Base-by-base conservation (phyloP, 768 basidiomycete genomes). In the Xanthoconium purpureum region DNA sequence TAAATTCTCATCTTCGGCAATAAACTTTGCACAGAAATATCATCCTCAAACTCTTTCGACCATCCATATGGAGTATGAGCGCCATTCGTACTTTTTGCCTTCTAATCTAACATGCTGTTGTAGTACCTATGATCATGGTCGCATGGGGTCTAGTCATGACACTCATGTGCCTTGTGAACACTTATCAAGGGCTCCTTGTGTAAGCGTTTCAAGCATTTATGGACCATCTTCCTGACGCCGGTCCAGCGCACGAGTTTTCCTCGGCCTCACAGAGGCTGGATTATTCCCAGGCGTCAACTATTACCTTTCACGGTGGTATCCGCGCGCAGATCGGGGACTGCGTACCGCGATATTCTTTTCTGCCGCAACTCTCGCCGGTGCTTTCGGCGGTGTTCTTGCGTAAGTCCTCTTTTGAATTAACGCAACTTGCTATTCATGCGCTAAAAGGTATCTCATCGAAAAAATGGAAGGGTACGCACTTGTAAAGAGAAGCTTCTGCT, bases 281-380 rank as follows among this genome's bases (percentile, higher is more conserved):
- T 59, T 78, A 18, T 73, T 74, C 52, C 73, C 76, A 0, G 74
- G 74, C 1, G 66, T 77, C 44, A 72, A 71, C 3, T 80, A 76
- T 55, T 76, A 73, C 39, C 70, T 84, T 47, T 80, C 80, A 11
- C 67, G 81, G 48, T 86, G 84, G 84, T 83, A 88, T 64, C 77
- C 81, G 15, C 73, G 80, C 36, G 70, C 73, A 46, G 84, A 87
- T 62, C 78, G 83, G 45, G 83, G 80, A 14, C 70, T 71, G 61
- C 78, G 85, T 20, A 76, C 84, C 52, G 82, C 84, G 6, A 74
- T 86, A 33, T 86, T 87, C 74, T 84, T 84, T 66, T 79, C 80
- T n/a, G 82, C 83, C 39, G 83, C 83, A 13, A 84, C 83, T 1
- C 64, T 81, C 33, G 78, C 83, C n/a, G 83, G 76, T 51, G 69